phyloP scores from a whole-genome alignment of 345 rosid genomes.

The Eucalyptus erythrocorys region DNA sequence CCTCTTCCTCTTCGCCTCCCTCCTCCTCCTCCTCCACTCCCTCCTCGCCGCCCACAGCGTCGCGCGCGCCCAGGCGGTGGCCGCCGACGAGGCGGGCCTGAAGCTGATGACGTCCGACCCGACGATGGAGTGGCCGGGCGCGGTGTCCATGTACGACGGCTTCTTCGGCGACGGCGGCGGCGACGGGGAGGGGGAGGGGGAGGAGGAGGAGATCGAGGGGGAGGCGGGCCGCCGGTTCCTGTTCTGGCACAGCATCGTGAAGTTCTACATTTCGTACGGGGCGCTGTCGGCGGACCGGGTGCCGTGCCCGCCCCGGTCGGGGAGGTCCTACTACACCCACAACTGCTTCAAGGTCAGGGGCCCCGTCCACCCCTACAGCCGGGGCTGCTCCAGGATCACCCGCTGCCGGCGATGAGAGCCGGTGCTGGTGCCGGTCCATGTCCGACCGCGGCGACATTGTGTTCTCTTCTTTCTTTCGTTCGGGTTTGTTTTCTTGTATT shows the following conservation, averaged over 20 bases:
- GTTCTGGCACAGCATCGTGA: constrained; percentile 44
- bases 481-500: not conserved
- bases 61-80: not conserved
- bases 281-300: constrained; percentile 75
- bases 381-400: constrained; percentile 72
- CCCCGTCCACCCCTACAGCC: constrained; percentile 61
- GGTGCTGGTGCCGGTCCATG: not conserved
- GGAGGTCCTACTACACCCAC: constrained; percentile 86
- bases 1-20: not conserved
- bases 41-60: not conserved
- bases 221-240: constrained; percentile 46
- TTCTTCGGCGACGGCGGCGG: constrained; percentile 1
- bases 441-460: not conserved
- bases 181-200: not conserved
- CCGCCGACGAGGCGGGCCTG: not conserved
- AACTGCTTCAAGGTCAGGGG: constrained; percentile 57
- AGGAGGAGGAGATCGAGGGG: constrained; percentile 2
- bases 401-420: constrained; percentile 57
- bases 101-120: not conserved
- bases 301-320: constrained; percentile 91
- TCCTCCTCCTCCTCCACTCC: not conserved
- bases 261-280: constrained; percentile 81
- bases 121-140: constrained; percentile 46
- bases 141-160: not conserved
- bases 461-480: not conserved